phyloP scores from a whole-genome alignment of 2,329 filamentous ascomycete genomes.

The Cryphonectria japonica region DNA sequence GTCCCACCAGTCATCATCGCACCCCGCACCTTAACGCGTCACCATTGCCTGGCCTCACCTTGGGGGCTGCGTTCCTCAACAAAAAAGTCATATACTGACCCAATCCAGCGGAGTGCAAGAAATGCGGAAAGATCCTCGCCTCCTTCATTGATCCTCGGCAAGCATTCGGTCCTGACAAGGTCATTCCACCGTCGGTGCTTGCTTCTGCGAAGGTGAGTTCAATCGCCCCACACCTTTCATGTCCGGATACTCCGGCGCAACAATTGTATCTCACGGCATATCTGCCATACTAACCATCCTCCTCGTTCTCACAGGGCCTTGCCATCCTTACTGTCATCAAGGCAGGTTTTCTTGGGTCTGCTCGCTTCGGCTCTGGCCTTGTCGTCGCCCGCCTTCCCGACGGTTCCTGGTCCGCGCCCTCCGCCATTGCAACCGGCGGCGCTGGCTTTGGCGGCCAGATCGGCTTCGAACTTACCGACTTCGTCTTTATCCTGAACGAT shows the following conservation, averaged over 20 bases:
- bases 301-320: conserved; percentile 59
- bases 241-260: neutral
- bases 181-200: conserved; percentile 90
- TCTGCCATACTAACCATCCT: conserved; percentile 1
- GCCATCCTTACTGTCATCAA: conserved; percentile 87
- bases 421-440: conserved; percentile 78
- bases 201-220: conserved; percentile 80
- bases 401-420: conserved; percentile 80
- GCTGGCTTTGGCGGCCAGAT: conserved; percentile 86
- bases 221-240: conserved; percentile 13
- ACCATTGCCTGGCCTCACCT: neutral
- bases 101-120: conserved; percentile 86
- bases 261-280: neutral
- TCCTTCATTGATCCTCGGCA: conserved; percentile 95
- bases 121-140: conserved; percentile 92
- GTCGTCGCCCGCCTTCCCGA: conserved; percentile 80
- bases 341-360: conserved; percentile 82
- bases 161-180: conserved; percentile 92
- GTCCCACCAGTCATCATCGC: conserved; percentile 40
- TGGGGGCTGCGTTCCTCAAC: neutral
- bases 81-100: conserved; percentile 12
- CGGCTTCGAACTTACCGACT: conserved; percentile 86
- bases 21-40: conserved; percentile 9
- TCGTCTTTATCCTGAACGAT: conserved; percentile 98
- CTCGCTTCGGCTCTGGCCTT: conserved; percentile 78